Conservation (phyloP, 2,329 filamentous ascomycete species). For the Microcyclospora tardicrescens region DNA sequence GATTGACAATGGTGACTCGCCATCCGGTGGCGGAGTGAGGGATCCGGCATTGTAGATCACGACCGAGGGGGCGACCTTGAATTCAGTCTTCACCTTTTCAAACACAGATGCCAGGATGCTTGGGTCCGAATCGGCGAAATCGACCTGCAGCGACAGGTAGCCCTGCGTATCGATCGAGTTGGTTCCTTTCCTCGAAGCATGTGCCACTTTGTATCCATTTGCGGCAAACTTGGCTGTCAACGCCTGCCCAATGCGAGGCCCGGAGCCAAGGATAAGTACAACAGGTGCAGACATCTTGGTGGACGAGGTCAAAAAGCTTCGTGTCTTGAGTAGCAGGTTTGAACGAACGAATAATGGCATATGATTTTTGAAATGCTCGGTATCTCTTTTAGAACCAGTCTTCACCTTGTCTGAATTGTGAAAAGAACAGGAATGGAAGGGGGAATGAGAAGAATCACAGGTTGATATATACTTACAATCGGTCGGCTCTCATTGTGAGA, state of each 20-base stretch:
- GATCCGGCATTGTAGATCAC: slow-evolving; percentile 32
- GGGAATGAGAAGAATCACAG: too few species aligned
- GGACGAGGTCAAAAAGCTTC: background rate
- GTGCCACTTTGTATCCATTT: slow-evolving; percentile 32
- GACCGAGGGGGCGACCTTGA: slow-evolving; percentile 30
- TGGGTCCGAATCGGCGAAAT: slow-evolving; percentile 25
- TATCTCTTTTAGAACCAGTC: too few species aligned
- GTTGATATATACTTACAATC: too few species aligned
- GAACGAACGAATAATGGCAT: background rate
- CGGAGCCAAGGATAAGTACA: slow-evolving; percentile 33
- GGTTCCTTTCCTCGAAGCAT: slow-evolving; percentile 22
- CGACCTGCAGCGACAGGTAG: slow-evolving; percentile 28
- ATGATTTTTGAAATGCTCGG: too few species aligned
- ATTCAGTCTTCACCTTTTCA: slow-evolving; percentile 22
- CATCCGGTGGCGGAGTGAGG: slow-evolving; percentile 22
- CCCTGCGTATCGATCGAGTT: slow-evolving; percentile 11
- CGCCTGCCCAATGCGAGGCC: slow-evolving; percentile 28
- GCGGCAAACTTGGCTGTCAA: slow-evolving; percentile 27
- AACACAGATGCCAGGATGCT: slow-evolving; percentile 25
- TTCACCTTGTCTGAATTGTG: too few species aligned
- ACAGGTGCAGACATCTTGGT: slow-evolving; percentile 4
- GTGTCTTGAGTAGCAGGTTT: background rate
- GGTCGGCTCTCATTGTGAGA: too few species aligned
- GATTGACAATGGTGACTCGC: slow-evolving; percentile 24
- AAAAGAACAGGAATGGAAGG: too few species aligned